phyloP scores from a whole-genome alignment of 1,284 basidiomycete species.

The Anthracocystis walkeri region DNA sequence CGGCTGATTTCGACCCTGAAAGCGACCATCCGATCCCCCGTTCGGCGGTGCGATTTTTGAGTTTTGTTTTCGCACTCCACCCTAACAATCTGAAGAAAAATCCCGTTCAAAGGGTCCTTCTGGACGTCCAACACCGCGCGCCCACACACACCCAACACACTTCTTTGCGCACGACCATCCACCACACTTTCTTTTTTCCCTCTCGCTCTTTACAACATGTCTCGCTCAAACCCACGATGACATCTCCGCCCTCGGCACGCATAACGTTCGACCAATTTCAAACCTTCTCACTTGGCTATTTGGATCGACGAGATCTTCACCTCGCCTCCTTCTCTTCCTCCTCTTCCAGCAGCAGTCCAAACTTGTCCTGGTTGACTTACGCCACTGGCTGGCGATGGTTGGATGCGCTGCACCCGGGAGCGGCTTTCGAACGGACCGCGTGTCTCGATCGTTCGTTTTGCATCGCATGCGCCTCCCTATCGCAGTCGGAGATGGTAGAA shows the following conservation, averaged over 20 bases:
- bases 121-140: background rate
- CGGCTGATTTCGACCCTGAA: background rate
- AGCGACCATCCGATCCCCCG: too few species aligned
- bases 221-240: background rate
- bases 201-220: background rate
- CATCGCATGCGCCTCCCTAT: background rate
- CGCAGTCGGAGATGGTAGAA: too few species aligned
- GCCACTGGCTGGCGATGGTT: constrained; percentile 16
- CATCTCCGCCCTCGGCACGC: background rate
- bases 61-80: too few species aligned
- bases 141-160: too few species aligned
- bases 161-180: too few species aligned
- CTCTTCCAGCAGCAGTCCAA: too few species aligned
- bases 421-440: constrained; percentile 9
- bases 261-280: constrained; percentile 12
- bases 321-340: background rate
- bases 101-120: background rate
- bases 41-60: background rate
- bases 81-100: constrained; percentile 1
- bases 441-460: constrained; percentile 14
- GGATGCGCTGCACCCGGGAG: background rate
- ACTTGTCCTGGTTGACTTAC: constrained; percentile 29
- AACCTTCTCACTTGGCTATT: constrained; percentile 4
- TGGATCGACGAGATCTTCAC: constrained; percentile 7
- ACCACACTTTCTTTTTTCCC: background rate